Percentiles rank a stretch among this genome's conserved stretches.
Conservation (phyloP, 352 stramenopile genomes). For the Phytophthora rubi region DNA sequence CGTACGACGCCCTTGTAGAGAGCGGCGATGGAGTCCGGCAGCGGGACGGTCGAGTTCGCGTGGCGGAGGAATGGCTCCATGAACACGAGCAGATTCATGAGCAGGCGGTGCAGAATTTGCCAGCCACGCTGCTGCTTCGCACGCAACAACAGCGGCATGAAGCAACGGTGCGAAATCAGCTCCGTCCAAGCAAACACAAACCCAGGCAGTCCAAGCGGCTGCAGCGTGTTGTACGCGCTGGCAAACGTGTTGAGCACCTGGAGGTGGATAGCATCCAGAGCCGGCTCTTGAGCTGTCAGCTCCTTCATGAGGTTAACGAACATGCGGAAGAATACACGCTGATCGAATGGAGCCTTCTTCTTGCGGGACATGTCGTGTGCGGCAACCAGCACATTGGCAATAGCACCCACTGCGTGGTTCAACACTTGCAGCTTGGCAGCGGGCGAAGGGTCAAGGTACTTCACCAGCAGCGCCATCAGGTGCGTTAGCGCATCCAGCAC, state of each 20-base stretch:
- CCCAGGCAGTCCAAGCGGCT: constrained; percentile 94
- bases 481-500: constrained; percentile 97
- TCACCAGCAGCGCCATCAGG: constrained; percentile 96
- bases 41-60: constrained; percentile 70
- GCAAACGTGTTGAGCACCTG: constrained; percentile 97
- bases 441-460: constrained; percentile 91
- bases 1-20: constrained; percentile 99
- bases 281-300: constrained; percentile 94
- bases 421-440: constrained; percentile 89
- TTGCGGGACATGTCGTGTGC: constrained; percentile 82
- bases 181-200: constrained; percentile 99
- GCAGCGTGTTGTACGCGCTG: constrained; percentile 96
- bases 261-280: constrained; percentile 94
- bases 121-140: constrained; percentile 96
- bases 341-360: constrained; percentile 94
- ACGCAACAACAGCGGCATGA: constrained; percentile 97
- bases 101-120: constrained; percentile 96
- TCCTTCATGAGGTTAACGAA: constrained; percentile 98
- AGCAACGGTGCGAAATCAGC: constrained; percentile 97
- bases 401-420: constrained; percentile 96
- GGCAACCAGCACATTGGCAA: constrained; percentile 94
- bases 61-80: constrained; percentile 96
- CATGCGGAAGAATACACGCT: constrained; percentile 98
- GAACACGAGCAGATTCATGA: constrained; percentile 98
- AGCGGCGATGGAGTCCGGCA: constrained; percentile 92